Base-by-base conservation (phyloP, 1,284 basidiomycete species). In the Ceratobasidium sp. region DNA sequence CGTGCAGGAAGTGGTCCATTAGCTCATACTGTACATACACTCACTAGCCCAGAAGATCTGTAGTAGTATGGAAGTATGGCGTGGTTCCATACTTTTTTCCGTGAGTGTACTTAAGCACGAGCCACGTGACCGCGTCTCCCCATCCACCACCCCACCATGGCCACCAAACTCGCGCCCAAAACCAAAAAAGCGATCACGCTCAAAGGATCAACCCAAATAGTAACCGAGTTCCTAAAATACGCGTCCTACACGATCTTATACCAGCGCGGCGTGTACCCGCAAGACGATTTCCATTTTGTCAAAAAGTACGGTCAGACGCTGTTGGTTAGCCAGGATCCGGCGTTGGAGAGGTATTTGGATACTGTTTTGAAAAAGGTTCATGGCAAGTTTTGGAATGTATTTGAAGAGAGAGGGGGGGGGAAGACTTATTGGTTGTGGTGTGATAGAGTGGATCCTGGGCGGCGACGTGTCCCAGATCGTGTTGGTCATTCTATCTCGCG, bases 291-390 rank as follows among this genome's bases (percentile, higher is more conserved):
- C 84, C 97, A 98, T 83, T 96, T 97, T 94, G 96, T 98, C 77
- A 98, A 98, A 86, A 99, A 99, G 85, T 99, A 99, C 82, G 97
- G 97, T 0, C 93, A 99, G 81, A 97, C 96, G 0, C 95, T 99
- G 82, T 90, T 99, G 40, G 93, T 98, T 1, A 98, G 97, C 0
- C 94, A 97, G 80, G 97, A 99, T 83, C 92, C 97, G 72, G 94
- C 94, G 0, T 86, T 99, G 63, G 95, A 97, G 83, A 95, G 94
- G 83, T 99, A 99, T 84, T 90, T 99, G 23, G 92, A 94, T 80
- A 97, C 95, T 80, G 97, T 99, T 80, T 89, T 99, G 82, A 89
- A 89, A 67, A 97, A 99, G 87, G 93, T 98, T 7, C 93, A 96
- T 84, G 93, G 94, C 97, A 82, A 83, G 94, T 88, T 23, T 33